phyloP scores from a whole-genome alignment of 148 eudicot genomes.

The Spergularia bocconei region DNA sequence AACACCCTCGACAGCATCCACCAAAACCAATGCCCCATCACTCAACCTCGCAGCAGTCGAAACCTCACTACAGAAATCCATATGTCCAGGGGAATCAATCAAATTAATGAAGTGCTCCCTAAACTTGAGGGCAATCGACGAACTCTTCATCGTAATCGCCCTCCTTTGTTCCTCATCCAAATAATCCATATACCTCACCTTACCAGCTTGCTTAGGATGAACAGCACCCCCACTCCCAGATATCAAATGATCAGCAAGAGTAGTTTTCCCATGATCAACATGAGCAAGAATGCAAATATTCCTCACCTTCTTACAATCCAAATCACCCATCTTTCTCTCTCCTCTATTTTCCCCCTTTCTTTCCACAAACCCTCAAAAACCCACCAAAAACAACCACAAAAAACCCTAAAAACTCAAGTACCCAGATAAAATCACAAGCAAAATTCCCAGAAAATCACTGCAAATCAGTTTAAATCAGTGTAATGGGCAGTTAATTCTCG shows the following conservation, averaged over 20 bases:
- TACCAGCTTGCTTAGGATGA: slow-evolving; percentile 91
- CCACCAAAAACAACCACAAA: not conserved
- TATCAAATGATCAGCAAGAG: slow-evolving; percentile 90
- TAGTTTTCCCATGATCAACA: slow-evolving; percentile 96
- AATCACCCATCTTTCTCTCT: slow-evolving; percentile 30
- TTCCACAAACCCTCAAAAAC: not conserved
- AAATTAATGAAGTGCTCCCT: slow-evolving; percentile 53
- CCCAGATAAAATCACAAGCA: slow-evolving; percentile 8
- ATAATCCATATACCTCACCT: slow-evolving; percentile 73
- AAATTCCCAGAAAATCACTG: not conserved
- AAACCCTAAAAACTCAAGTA: slow-evolving; percentile 7
- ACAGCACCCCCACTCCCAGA: slow-evolving; percentile 76
- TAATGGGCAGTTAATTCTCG: not conserved
- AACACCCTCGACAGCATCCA: slow-evolving; percentile 96
- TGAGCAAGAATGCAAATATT: slow-evolving; percentile 95
- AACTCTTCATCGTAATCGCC: slow-evolving; percentile 91
- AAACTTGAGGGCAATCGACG: slow-evolving; percentile 64
- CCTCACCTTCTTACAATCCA: slow-evolving; percentile 44
- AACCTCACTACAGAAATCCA: slow-evolving; percentile 96
- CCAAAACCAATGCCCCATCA: slow-evolving; percentile 85
- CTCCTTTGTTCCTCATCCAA: slow-evolving; percentile 93
- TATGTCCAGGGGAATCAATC: slow-evolving; percentile 95
- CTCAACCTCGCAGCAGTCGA: slow-evolving; percentile 92
- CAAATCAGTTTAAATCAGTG: not conserved
- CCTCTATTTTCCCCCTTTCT: not conserved